Conservation (phyloP, 148 eudicot species). For the Hydrangea macrophylla region DNA sequence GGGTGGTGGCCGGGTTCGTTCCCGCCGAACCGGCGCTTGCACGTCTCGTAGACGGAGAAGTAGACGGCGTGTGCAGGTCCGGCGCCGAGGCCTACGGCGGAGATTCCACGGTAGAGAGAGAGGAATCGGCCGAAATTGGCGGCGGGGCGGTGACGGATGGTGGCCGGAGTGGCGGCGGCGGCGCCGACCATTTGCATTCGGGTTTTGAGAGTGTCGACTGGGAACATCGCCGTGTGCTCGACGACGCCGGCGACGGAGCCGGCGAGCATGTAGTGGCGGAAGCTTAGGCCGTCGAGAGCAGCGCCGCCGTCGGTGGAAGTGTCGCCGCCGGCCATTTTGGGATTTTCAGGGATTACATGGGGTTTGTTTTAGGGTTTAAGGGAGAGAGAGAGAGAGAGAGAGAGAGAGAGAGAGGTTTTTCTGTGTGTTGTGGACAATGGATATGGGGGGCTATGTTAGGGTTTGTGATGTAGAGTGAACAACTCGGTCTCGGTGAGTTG, state of each 20-base stretch:
- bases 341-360: neutral
- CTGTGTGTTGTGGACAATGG: neutral
- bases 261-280: neutral
- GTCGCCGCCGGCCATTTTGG: neutral
- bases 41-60: constrained; percentile 3
- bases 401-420: neutral
- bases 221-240: constrained; percentile 7
- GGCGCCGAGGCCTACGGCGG: constrained; percentile 7
- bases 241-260: constrained; percentile 6
- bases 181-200: constrained; percentile 7
- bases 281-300: constrained; percentile 1
- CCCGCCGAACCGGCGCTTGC: neutral
- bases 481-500: too few species aligned
- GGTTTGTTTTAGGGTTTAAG: neutral
- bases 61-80: constrained; percentile 16
- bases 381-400: too few species aligned
- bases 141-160: neutral
- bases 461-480: too few species aligned
- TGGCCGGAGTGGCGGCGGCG: neutral
- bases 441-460: too few species aligned
- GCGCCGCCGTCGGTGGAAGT: neutral
- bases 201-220: constrained; percentile 5
- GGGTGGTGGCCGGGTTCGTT: constrained; percentile 4
- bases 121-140: constrained; percentile 1
- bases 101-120: constrained; percentile 2